Percentiles rank a stretch among this genome's conserved stretches.
Evolutionary conservation across 2,329 filamentous ascomycete species (phyloP).

Genomic region (Neocatenulostroma microsporum): DNA sequence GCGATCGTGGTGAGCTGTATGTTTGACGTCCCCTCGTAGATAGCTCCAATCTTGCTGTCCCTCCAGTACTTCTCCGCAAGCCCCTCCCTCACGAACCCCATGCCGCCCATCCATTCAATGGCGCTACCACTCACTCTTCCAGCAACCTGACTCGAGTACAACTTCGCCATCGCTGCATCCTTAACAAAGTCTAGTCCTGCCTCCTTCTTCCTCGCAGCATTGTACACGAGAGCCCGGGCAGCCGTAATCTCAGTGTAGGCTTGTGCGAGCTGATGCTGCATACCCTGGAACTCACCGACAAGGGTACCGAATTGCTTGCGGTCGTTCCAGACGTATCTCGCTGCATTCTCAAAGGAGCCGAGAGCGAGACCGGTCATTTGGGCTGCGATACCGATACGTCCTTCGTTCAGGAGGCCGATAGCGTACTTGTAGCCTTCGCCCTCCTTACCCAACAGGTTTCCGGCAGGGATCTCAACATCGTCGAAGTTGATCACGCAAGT

Average conservation of each 20-base stretch:
- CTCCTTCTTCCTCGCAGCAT: slow-evolving; percentile 96
- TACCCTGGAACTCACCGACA: slow-evolving; percentile 94
- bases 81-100: slow-evolving; percentile 96
- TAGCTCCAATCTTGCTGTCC: slow-evolving; percentile 84
- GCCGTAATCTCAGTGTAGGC: slow-evolving; percentile 89
- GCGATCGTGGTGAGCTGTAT: slow-evolving; percentile 65
- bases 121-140: slow-evolving; percentile 76
- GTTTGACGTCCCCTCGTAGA: slow-evolving; percentile 69
- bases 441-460: slow-evolving; percentile 81
- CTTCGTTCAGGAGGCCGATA: slow-evolving; percentile 88
- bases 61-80: slow-evolving; percentile 97
- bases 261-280: slow-evolving; percentile 98
- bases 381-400: slow-evolving; percentile 92
- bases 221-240: slow-evolving; percentile 87
- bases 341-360: slow-evolving; percentile 91
- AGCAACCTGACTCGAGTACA: slow-evolving; percentile 89
- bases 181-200: slow-evolving; percentile 89
- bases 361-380: slow-evolving; percentile 97
- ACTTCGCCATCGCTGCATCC: slow-evolving; percentile 97
- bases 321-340: slow-evolving; percentile 94
- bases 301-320: slow-evolving; percentile 91
- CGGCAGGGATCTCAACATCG: slow-evolving; percentile 82
- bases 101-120: slow-evolving; percentile 98
- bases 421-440: slow-evolving; percentile 98
- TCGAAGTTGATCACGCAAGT: slow-evolving; percentile 98